Percentiles rank a stretch among this genome's conserved stretches.
Conservation (phyloP, 352 stramenopile genomes). For the Globisporangium splendens region DNA sequence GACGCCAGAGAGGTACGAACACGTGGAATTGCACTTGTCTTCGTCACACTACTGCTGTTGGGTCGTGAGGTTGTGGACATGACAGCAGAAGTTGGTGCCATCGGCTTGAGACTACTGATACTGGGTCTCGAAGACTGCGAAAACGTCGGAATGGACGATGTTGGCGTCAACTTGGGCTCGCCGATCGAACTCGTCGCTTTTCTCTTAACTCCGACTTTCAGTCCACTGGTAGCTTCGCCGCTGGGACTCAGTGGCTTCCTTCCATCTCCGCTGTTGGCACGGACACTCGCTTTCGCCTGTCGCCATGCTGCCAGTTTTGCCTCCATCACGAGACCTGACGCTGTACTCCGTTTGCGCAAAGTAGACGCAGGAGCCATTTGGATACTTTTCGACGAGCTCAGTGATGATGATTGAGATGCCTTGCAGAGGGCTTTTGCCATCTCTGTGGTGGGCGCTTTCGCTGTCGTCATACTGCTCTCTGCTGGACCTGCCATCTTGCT, state of each 20-base stretch:
- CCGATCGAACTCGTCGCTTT: slow-evolving; percentile 8
- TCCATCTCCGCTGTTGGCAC: neutral
- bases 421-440: no score
- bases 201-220: slow-evolving; percentile 3
- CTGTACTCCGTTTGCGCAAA: neutral
- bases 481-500: no score
- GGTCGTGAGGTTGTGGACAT: no score
- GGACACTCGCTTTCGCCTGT: slow-evolving; percentile 4
- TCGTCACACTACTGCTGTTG: no score
- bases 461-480: no score
- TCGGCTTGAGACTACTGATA: neutral
- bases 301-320: slow-evolving; percentile 13
- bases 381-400: neutral
- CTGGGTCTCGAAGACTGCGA: neutral
- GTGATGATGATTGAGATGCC: neutral
- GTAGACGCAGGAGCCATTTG: neutral
- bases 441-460: no score
- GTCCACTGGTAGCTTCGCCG: neutral
- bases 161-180: slow-evolving; percentile 5
- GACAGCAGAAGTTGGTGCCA: no score
- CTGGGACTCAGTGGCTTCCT: neutral
- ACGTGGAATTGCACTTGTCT: neutral
- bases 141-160: neutral
- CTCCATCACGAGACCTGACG: slow-evolving; percentile 10
- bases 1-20: no score